These are phyloP conservation scores for Cryptococcus amylolentus DNA, from an alignment of 1,284 basidiomycete species.

Conservation along the genomic window DNA sequence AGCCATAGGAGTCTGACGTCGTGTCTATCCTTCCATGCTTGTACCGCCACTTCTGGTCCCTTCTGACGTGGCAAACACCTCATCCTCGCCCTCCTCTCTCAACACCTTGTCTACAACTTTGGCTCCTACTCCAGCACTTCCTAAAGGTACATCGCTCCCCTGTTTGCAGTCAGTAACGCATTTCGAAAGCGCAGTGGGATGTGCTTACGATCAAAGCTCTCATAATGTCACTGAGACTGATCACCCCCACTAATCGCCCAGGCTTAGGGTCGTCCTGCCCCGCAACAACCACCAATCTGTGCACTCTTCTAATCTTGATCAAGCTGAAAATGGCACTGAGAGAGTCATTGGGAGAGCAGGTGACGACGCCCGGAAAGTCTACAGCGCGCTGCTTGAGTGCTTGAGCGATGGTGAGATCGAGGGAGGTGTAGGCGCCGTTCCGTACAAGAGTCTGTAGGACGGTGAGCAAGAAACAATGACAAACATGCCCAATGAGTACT, in stretches of 20 bases:
- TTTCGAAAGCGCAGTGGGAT: background rate
- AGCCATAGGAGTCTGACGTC: background rate
- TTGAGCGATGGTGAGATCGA: conserved; percentile 92
- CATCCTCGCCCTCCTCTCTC: conserved; percentile 24
- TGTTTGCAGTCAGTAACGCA: conserved; percentile 4
- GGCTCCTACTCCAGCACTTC: conserved; percentile 44
- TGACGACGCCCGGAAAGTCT: conserved; percentile 94
- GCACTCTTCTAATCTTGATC: conserved; percentile 88
- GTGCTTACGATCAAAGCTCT: conserved; percentile 66
- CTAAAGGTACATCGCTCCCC: conserved; percentile 37
- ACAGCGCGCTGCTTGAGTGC: conserved; percentile 85
- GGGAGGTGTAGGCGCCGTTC: conserved; percentile 87
- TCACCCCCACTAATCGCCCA: conserved; percentile 79
- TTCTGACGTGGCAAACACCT: conserved; percentile 13
- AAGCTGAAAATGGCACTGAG: conserved; percentile 88
- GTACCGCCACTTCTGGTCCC: conserved; percentile 4
- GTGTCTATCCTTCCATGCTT: conserved; percentile 5
- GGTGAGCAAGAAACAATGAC: background rate
- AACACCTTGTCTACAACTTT: conserved; percentile 38
- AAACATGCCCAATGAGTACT: conserved; percentile 36
- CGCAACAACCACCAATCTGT: conserved; percentile 83
- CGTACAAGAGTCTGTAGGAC: conserved; percentile 78
- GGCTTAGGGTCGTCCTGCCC: conserved; percentile 51
- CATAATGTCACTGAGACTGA: conserved; percentile 86
- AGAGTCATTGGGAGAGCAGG: conserved; percentile 89